Evolutionary conservation across 495 filamentous ascomycete species (phyloP), one percentile per base, ranked within the genome.

Genomic region (Chlorociboria aeruginascens): DNA sequence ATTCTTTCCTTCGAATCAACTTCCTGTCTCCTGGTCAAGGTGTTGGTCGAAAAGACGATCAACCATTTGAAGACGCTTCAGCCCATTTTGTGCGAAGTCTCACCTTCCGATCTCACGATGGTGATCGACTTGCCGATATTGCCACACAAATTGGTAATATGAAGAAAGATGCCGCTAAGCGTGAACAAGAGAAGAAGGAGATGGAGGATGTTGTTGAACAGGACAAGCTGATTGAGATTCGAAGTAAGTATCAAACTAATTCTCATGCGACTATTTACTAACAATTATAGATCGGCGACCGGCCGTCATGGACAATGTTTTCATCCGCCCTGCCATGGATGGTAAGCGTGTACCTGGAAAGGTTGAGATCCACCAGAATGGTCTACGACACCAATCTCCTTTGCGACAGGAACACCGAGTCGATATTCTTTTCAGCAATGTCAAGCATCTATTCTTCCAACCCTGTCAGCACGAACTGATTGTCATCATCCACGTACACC

Each of bases 121-220:
- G 85, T 40, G 78, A 85, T 40, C 79, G 93, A 35, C 84, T 97
- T 61, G 81, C 87, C 14, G 83, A 87, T 48, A 89, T 99, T 46
- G 83, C 87, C 6, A 81, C 82, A 17, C 82, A 90, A 56, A 95
- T 99, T 49, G 86, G 85, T 3, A 87, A 95, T 49, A 82, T 99
- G 61, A 90, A 94, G 65, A 95, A 92, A 64, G 83, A 84, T 54
- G 79, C 86, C 3, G 75, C 86, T 32, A 86, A 93, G 57, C 81
- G 83, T 51, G 93, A 97, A 61, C 88, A 96, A 59, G 92, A 99
- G 63, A 95, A 95, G 73, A 99, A 99, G 64, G 89, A 99, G 55
- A 80, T 99, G 83, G 93, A 97, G 61, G 93, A 97, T 71, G 93
- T 99, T n/a, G 88, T 99, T 3, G 94, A 97, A 64, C 93, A 97